Evolutionary conservation across 1,139 yeast species (phyloP), one percentile per base, ranked within the genome.

Genomic region (Protomyces inundatus): DNA sequence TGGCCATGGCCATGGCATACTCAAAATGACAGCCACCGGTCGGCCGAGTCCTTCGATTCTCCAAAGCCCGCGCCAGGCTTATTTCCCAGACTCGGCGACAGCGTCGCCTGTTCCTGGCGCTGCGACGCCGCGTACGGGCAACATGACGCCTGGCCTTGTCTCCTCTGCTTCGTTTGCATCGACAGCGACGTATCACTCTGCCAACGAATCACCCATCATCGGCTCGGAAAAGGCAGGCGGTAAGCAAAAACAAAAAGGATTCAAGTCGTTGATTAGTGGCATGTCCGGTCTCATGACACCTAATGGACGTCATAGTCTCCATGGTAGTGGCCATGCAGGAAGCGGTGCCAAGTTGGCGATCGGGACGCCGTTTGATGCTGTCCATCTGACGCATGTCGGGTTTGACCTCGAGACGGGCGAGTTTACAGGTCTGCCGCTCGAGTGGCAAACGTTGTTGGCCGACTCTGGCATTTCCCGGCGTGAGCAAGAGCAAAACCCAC

Each of bases 301-400:
- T 4, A 16, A 5, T 42, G 48, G 48, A 9, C 48, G 48, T 10
- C 48, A 42, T 16, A n/a, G 30, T 14, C 16, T 42, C 35, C 48
- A 14, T 36, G 55, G 58, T 4, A 4, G 37, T 4, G 40, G 55
- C 34, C 23, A 1, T 23, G 1, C 23, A 23, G 23, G 23, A 23
- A 23, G 23, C 23, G 34, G 58, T 12, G 50, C 34, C 32, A 50
- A 53, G 10, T 54, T 87, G 75, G 86, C 85, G 69, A 90, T 93
- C 60, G 88, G 96, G 45, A 86, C 90, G 0, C 98, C 98, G 0
- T 90, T 87, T 74, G 90, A 89, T 72, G 88, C 95, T 37, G 87
- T 89, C 71, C 96, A 90, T 73, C 88, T 90, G 51, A 90, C 95
- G 2, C 98, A 93, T 74, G 98, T 93, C 10, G 97, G 96, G 32